These are phyloP conservation scores for Termitomyces sp. DNA, from an alignment of 768 basidiomycete genomes.

Conservation along the genomic window DNA sequence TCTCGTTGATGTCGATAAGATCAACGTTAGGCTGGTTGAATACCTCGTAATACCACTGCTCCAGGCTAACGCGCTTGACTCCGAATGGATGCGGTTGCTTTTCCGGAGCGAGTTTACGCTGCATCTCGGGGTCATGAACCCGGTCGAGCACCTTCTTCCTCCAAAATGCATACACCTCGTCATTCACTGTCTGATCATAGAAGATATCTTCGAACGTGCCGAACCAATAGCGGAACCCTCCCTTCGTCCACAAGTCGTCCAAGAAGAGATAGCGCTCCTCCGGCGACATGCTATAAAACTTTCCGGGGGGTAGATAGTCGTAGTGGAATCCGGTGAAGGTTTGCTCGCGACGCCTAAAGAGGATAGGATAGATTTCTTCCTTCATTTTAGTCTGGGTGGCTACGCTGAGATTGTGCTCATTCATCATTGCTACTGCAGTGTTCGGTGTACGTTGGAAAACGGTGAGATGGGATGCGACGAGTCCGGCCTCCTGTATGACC, in stretches of 20 bases:
- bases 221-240: slow-evolving; percentile 18
- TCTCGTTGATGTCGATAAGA: slow-evolving; percentile 18
- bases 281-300: slow-evolving; percentile 7
- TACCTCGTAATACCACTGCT: slow-evolving; percentile 20
- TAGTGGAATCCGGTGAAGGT: slow-evolving; percentile 15
- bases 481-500: slow-evolving; percentile 18
- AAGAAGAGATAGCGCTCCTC: slow-evolving; percentile 18
- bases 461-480: slow-evolving; percentile 16
- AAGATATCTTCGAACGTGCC: slow-evolving; percentile 14
- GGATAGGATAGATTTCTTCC: slow-evolving; percentile 13
- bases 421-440: slow-evolving; percentile 17
- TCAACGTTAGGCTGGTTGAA: slow-evolving; percentile 21
- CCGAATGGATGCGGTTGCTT: slow-evolving; percentile 20
- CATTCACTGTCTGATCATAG: slow-evolving; percentile 14
- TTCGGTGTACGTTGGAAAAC: slow-evolving; percentile 25
- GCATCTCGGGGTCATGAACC: slow-evolving; percentile 14
- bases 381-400: slow-evolving; percentile 10
- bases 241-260: slow-evolving; percentile 17
- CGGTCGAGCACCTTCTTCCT: slow-evolving; percentile 15
- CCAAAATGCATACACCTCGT: slow-evolving; percentile 11
- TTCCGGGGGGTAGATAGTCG: slow-evolving; percentile 3
- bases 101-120: slow-evolving; percentile 1
- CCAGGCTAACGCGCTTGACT: slow-evolving; percentile 17
- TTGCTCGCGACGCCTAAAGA: slow-evolving; percentile 16
- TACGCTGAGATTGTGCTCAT: slow-evolving; percentile 12